A percentile compares a stretch with the other conserved stretches of the same genome.
phyloP scores from a whole-genome alignment of 345 rosid genomes.

The Moricandia moricandioides region DNA sequence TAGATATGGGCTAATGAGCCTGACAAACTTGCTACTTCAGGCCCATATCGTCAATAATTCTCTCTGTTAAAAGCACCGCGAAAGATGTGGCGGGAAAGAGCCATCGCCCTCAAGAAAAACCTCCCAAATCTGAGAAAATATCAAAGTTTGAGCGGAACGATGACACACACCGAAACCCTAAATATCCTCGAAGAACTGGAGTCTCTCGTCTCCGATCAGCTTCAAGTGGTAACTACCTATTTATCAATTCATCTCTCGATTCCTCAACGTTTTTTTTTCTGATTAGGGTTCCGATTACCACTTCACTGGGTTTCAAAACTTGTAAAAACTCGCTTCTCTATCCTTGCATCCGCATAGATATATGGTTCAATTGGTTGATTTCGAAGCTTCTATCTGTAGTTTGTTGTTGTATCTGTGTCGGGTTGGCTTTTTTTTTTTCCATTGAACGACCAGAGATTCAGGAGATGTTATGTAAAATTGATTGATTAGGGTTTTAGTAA shows the following conservation, averaged over 20 bases:
- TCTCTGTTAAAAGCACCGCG: background rate
- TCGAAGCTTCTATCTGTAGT: slow-evolving; percentile 12
- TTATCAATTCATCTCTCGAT: background rate
- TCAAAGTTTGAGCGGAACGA: background rate
- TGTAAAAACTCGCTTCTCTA: background rate
- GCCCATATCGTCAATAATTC: background rate
- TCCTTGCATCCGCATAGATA: background rate
- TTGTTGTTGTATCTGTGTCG: background rate
- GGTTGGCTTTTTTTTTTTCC: background rate
- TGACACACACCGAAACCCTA: slow-evolving; percentile 67
- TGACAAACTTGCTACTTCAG: background rate
- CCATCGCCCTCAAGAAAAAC: slow-evolving; percentile 23
- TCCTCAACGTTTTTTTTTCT: background rate
- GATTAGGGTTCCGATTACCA: slow-evolving; percentile 20
- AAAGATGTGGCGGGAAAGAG: slow-evolving; percentile 49
- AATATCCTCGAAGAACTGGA: slow-evolving; percentile 63
- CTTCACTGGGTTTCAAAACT: background rate
- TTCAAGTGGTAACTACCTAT: slow-evolving; percentile 59
- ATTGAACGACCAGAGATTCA: background rate
- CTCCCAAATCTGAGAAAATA: slow-evolving; percentile 35
- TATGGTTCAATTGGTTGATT: background rate
- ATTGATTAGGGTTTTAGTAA: background rate
- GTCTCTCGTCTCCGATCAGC: slow-evolving; percentile 71
- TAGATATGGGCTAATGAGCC: background rate
- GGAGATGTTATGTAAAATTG: slow-evolving; percentile 1